These are phyloP conservation scores for Cryphonectria naterciae DNA, from an alignment of 2,329 filamentous ascomycete species.

Conservation along the genomic window DNA sequence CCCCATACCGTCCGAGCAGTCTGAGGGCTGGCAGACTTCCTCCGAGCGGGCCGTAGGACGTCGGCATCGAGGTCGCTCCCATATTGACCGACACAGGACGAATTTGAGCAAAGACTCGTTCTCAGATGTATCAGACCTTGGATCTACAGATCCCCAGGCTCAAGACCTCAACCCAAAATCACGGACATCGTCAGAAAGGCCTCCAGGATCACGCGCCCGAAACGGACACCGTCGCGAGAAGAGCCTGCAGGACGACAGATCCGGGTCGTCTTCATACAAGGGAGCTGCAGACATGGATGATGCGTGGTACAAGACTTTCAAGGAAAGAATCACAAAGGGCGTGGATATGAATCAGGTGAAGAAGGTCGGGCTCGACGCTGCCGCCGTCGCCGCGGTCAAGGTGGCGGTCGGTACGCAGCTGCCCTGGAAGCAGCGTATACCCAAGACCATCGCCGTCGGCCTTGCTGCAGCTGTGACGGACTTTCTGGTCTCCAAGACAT, in stretches of 20 bases:
- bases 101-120: neutral
- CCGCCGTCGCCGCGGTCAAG: conserved; percentile 28
- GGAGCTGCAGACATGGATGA: conserved; percentile 23
- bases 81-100: neutral
- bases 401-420: conserved; percentile 27
- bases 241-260: neutral
- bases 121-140: neutral
- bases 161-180: neutral
- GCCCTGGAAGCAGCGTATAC: conserved; percentile 28
- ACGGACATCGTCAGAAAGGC: neutral
- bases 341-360: conserved; percentile 25
- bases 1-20: conserved; percentile 22
- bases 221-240: neutral
- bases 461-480: conserved; percentile 26
- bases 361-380: conserved; percentile 26
- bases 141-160: neutral
- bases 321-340: conserved; percentile 21
- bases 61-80: neutral
- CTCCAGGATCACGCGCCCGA: neutral
- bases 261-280: conserved; percentile 10
- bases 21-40: conserved; percentile 6
- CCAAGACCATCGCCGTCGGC: conserved; percentile 22
- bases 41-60: neutral
- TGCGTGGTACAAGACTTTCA: conserved; percentile 23
- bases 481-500: conserved; percentile 25